A percentile compares a stretch with the other conserved stretches of the same genome.
These are phyloP conservation scores for Entonaema liquescens DNA, from an alignment of 495 filamentous ascomycete species.

Conservation along the genomic window DNA sequence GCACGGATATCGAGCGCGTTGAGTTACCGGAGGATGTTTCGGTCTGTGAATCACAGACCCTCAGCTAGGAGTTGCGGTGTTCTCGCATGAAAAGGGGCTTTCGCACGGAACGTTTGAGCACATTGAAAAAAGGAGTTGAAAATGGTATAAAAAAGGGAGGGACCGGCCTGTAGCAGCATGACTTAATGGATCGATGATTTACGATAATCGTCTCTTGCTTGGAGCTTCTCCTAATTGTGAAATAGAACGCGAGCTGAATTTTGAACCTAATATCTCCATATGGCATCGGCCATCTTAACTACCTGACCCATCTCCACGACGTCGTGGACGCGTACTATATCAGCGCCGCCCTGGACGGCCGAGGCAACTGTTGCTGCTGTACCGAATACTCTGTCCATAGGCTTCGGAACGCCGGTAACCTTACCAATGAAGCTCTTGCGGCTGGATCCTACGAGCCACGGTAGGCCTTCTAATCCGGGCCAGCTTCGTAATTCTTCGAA, in stretches of 20 bases:
- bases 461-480: slow-evolving; percentile 73
- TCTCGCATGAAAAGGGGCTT: neutral
- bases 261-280: slow-evolving; percentile 67
- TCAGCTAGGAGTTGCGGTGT: neutral
- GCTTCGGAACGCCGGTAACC: slow-evolving; percentile 73
- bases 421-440: slow-evolving; percentile 89
- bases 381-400: slow-evolving; percentile 75
- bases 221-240: neutral
- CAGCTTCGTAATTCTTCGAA: slow-evolving; percentile 68
- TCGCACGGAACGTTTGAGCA: neutral
- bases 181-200: neutral
- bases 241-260: slow-evolving; percentile 18
- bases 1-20: neutral
- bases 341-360: slow-evolving; percentile 89
- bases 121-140: neutral
- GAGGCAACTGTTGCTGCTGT: slow-evolving; percentile 90
- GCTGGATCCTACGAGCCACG: slow-evolving; percentile 91
- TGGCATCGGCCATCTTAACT: slow-evolving; percentile 87
- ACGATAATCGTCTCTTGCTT: neutral
- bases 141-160: neutral
- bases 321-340: slow-evolving; percentile 96
- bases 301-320: slow-evolving; percentile 89
- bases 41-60: neutral
- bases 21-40: neutral
- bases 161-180: neutral